These are phyloP conservation scores for Diaporthe destruens DNA, from an alignment of 2,329 filamentous ascomycete species.

Conservation along the genomic window DNA sequence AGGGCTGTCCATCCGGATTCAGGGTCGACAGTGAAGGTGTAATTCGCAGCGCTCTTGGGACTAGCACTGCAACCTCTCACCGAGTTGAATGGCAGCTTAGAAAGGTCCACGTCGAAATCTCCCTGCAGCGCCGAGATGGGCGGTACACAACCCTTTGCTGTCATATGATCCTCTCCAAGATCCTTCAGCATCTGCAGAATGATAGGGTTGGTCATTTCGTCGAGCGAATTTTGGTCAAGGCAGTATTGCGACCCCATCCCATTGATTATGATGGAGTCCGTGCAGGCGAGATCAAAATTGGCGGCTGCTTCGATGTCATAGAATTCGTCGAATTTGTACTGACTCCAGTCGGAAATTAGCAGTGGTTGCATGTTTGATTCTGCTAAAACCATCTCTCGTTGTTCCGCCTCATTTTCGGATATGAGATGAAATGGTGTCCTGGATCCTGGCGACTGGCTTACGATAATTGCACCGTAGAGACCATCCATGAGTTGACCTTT, in stretches of 20 bases:
- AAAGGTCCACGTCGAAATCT: conserved; percentile 16
- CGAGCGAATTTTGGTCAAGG: no score
- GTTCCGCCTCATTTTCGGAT: not conserved
- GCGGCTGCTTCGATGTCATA: conserved; percentile 11
- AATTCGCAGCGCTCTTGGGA: not conserved
- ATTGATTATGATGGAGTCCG: conserved; percentile 16
- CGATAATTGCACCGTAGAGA: conserved; percentile 8
- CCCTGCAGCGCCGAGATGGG: conserved; percentile 15
- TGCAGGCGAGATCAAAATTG: conserved; percentile 17
- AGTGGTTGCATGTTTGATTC: conserved; percentile 15
- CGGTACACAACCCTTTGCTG: conserved; percentile 1
- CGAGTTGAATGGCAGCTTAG: conserved; percentile 2
- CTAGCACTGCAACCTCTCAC: conserved; percentile 1
- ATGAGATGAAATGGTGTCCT: not conserved
- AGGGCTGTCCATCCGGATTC: conserved; percentile 2
- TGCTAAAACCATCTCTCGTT: not conserved
- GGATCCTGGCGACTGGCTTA: not conserved
- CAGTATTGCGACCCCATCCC: conserved; percentile 2
- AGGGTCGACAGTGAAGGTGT: conserved; percentile 1
- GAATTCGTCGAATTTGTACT: conserved; percentile 5
- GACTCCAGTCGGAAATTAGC: conserved; percentile 5
- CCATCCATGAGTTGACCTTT: conserved; percentile 13
- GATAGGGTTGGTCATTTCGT: no score
- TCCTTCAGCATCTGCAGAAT: conserved; percentile 19
- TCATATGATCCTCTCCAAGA: conserved; percentile 14